A percentile compares a stretch with the other conserved stretches of the same genome.
phyloP scores from a whole-genome alignment of 2,329 filamentous ascomycete species.

The Talaromyces sp. region DNA sequence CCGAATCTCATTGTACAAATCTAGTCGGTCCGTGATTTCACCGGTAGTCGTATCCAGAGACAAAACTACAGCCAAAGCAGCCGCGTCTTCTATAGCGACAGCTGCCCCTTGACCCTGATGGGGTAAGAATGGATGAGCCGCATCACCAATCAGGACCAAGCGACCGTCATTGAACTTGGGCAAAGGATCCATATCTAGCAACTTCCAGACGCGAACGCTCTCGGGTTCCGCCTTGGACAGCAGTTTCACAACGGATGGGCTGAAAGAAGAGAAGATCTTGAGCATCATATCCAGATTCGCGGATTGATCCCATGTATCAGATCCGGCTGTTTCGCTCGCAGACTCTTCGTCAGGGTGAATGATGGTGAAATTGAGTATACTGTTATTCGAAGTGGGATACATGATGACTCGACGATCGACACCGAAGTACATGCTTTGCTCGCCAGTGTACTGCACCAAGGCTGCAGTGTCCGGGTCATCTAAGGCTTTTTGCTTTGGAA shows the following conservation, averaged over 20 bases:
- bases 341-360: conserved; percentile 50
- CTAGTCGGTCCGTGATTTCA: conserved; percentile 8
- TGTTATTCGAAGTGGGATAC: conserved; percentile 48
- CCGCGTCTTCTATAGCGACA: conserved; percentile 65
- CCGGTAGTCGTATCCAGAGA: conserved; percentile 34
- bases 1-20: conserved; percentile 53
- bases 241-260: conserved; percentile 36
- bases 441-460: conserved; percentile 36
- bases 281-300: conserved; percentile 1
- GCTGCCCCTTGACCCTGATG: conserved; percentile 61
- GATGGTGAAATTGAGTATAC: conserved; percentile 50
- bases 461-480: conserved; percentile 39
- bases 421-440: conserved; percentile 45
- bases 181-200: conserved; percentile 60
- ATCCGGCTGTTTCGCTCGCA: conserved; percentile 29
- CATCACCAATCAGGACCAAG: conserved; percentile 61
- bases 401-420: conserved; percentile 46
- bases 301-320: conserved; percentile 23
- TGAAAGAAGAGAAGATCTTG: conserved; percentile 32
- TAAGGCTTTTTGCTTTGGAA: conserved; percentile 45
- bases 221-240: conserved; percentile 42
- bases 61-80: conserved; percentile 56
- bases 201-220: conserved; percentile 54
- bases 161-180: conserved; percentile 53
- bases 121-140: conserved; percentile 65